Evolutionary conservation across 495 filamentous ascomycete species (phyloP).

Genomic region (Aspergillus baeticus): DNA sequence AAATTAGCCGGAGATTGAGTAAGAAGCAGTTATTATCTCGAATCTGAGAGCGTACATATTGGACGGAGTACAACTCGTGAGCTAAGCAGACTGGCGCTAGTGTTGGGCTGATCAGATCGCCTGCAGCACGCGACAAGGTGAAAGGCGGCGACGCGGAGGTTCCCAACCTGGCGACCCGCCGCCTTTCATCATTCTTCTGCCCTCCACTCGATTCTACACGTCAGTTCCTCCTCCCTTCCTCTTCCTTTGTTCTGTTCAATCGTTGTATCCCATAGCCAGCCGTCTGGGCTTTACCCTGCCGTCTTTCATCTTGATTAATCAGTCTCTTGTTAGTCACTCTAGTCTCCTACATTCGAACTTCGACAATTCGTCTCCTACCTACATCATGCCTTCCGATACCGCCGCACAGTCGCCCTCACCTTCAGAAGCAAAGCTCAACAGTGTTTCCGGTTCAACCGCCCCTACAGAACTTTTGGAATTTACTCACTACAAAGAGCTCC

Average conservation of each 20-base stretch:
- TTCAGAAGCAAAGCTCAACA: conserved; percentile 39
- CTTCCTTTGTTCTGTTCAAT: conserved; percentile 14
- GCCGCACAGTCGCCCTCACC: conserved; percentile 31
- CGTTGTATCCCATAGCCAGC: background rate
- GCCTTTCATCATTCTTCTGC: conserved; percentile 23
- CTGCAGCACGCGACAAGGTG: conserved; percentile 22
- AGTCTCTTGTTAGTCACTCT: conserved; percentile 2
- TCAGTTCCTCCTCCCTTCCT: conserved; percentile 9
- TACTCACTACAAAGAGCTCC: conserved; percentile 77
- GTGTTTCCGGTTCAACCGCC: conserved; percentile 21
- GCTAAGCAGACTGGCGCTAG: background rate
- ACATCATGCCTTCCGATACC: conserved; percentile 41
- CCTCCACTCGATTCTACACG: conserved; percentile 15
- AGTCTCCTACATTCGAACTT: background rate
- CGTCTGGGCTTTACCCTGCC: background rate
- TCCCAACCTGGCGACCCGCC: conserved; percentile 32
- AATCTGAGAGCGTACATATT: too few species aligned
- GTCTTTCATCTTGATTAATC: background rate
- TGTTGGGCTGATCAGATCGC: conserved; percentile 1
- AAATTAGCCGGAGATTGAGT: too few species aligned
- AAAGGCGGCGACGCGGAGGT: conserved; percentile 30
- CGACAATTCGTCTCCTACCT: conserved; percentile 22
- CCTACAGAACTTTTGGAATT: conserved; percentile 53
- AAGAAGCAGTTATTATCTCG: too few species aligned
- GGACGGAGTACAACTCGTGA: too few species aligned